These are phyloP conservation scores for Tetrapyrgos nigripes DNA, from an alignment of 1,284 basidiomycete species.

Conservation along the genomic window DNA sequence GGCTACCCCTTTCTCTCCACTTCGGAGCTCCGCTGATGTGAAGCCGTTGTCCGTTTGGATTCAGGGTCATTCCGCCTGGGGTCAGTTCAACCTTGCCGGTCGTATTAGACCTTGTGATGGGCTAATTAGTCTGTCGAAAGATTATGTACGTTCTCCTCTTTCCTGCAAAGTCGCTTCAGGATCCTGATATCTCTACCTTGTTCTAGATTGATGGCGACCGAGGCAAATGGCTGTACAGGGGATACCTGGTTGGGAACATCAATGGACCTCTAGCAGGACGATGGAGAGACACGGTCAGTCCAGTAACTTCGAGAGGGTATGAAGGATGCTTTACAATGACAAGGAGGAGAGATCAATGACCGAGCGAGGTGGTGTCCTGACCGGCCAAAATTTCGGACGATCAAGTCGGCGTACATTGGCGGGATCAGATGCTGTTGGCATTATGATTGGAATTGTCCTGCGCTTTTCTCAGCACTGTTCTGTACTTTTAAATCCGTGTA, in stretches of 20 bases:
- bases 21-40: conserved; percentile 10
- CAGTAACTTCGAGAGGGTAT: conserved; percentile 61
- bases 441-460: too few relatives aligned
- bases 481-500: too few relatives aligned
- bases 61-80: conserved; percentile 84
- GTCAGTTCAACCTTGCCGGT: conserved; percentile 74
- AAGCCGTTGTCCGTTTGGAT: conserved; percentile 12
- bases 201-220: conserved; percentile 66
- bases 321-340: conserved; percentile 82
- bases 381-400: too few relatives aligned
- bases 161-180: not conserved
- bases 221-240: conserved; percentile 79
- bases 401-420: too few relatives aligned
- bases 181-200: not conserved
- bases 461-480: too few relatives aligned
- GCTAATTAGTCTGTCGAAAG: conserved; percentile 72
- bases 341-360: conserved; percentile 30
- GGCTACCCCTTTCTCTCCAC: conserved; percentile 16
- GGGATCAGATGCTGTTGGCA: too few relatives aligned
- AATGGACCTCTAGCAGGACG: conserved; percentile 71
- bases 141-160: conserved; percentile 62
- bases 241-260: conserved; percentile 71
- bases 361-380: not conserved
- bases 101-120: conserved; percentile 75
- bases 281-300: conserved; percentile 77